Base-by-base conservation (phyloP, 331 rosid species). In the Quercus phellos region DNA sequence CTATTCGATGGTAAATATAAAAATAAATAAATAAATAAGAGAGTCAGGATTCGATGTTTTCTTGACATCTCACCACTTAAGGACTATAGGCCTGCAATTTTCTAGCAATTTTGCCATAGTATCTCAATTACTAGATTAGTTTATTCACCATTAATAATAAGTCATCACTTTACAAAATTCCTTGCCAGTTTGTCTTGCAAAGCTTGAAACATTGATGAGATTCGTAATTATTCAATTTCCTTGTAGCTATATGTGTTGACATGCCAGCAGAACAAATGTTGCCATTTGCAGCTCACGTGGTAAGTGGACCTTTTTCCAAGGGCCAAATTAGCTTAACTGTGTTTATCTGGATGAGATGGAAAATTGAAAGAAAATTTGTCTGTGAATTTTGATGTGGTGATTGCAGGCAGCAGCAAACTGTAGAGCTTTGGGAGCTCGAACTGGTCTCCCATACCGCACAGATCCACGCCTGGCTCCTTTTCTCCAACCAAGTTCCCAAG, bases 391-490 rank as follows among this genome's bases (percentile, higher is more conserved):
- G 53, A 34, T 35, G 27, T 76, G 66, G n/a, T 67, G 43, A 66
- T 85, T 81, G 79, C 94, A 95, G 99, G 99, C 99, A 3, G 98
- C 94, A 51, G 85, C 78, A 60, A 91, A 94, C 80, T 95, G 99
- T 86, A 88, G 93, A 73, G 96, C 78, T 72, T 72, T 90, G 76
- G 99, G 99, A 77, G 99, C 99, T 68, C 89, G 98, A 78, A 83
- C 91, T 29, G 97, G 94, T 61, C 96, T 95, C 88, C 98, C 99
- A 58, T 83, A 84, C 38, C 84, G 82, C 35, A 51, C 90, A 3
- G 93, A 95, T 69, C 92, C 94, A 24, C 80, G 80, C 55, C 66
- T 95, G 73, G 86, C 91, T 46, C 69, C 94, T 43, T 91, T 86
- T 85, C 59, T 92, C 27, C 71, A 74, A 29, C 84, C 72, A 78